Evolutionary conservation across 2,329 filamentous ascomycete genomes (phyloP).

Genomic region (Aspergillus thermomutatus): DNA sequence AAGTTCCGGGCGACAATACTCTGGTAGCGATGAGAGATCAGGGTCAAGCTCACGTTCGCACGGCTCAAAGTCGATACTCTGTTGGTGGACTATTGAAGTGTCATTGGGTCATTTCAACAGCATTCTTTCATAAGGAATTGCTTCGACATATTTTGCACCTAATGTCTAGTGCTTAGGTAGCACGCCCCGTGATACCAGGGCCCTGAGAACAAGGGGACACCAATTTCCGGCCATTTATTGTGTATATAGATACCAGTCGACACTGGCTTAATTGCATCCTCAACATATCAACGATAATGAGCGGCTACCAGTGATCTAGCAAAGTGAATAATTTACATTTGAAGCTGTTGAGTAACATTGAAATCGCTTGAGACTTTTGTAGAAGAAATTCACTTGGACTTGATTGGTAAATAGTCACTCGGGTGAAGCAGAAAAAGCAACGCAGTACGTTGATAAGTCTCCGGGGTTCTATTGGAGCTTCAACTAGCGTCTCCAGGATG

Average conservation of each 20-base stretch:
- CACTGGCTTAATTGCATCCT: neutral
- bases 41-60: neutral
- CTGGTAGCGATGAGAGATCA: neutral
- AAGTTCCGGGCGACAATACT: neutral
- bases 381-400: neutral
- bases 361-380: neutral
- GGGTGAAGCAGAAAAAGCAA: neutral
- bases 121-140: neutral
- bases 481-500: neutral
- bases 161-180: neutral
- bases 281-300: neutral
- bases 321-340: neutral
- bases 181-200: neutral
- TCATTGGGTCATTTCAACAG: neutral
- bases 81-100: neutral
- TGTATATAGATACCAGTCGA: neutral
- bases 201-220: neutral
- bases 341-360: too few species aligned
- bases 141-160: neutral
- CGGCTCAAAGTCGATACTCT: neutral
- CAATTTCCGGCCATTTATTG: neutral
- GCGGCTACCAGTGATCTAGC: neutral
- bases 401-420: neutral
- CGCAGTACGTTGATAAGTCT: slow-evolving; percentile 6
- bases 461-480: slow-evolving; percentile 6